phyloP scores from a whole-genome alignment of 1,284 basidiomycete species.

The Melampsora americana region DNA sequence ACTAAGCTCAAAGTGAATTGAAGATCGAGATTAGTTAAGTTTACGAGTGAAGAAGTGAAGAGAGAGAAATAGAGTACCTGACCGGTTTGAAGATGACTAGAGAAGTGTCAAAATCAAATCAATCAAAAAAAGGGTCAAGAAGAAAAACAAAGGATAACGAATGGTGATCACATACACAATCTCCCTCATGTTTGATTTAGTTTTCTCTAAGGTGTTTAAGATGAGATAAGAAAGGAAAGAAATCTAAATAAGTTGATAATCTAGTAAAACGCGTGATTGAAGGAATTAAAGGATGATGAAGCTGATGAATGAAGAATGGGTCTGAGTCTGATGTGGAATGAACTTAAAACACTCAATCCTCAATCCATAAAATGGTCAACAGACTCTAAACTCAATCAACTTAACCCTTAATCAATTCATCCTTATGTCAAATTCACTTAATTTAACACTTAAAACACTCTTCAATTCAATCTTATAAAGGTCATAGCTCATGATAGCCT shows the following conservation, averaged over 20 bases:
- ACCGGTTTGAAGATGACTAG: slow-evolving; percentile 40
- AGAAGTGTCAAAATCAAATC: too few species aligned
- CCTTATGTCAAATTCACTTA: too few species aligned
- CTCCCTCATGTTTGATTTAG: slow-evolving; percentile 31
- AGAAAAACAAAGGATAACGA: background rate
- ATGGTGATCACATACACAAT: slow-evolving; percentile 25
- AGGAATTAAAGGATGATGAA: background rate
- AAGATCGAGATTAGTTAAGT: background rate
- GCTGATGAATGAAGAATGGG: background rate
- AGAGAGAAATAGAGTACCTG: slow-evolving; percentile 27
- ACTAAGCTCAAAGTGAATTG: slow-evolving; percentile 9
- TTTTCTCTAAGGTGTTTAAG: background rate
- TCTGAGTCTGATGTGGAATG: background rate
- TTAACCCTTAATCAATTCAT: too few species aligned
- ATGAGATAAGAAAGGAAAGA: background rate
- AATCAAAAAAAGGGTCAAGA: background rate
- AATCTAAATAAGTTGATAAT: background rate
- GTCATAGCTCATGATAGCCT: too few species aligned
- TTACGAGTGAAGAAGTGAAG: background rate
- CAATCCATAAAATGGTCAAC: too few species aligned
- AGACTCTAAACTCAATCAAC: too few species aligned
- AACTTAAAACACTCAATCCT: too few species aligned
- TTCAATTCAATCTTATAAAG: too few species aligned
- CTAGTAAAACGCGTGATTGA: background rate
- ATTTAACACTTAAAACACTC: too few species aligned